Evolutionary conservation across 495 filamentous ascomycete species (phyloP).

Genomic region (Podospora anserina): DNA sequence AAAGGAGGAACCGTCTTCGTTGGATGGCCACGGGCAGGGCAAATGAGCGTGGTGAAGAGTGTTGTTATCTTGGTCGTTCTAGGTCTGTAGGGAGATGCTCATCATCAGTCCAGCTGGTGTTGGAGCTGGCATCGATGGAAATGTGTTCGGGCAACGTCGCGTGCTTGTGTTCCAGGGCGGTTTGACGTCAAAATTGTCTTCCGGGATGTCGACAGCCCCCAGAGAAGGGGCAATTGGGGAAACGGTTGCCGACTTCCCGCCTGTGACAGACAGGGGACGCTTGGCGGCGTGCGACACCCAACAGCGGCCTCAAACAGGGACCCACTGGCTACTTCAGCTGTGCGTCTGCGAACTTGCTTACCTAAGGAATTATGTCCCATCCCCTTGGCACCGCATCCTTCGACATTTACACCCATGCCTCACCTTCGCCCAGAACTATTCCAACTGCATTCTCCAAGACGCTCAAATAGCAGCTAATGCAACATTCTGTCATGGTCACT

Average conservation of each 20-base stretch:
- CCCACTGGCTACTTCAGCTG: background rate
- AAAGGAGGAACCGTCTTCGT: constrained; percentile 3
- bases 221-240: background rate
- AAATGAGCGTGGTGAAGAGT: constrained; percentile 24
- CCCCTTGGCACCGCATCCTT: background rate
- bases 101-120: constrained; percentile 32
- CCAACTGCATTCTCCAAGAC: background rate
- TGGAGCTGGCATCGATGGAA: constrained; percentile 23
- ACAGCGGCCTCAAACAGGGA: background rate
- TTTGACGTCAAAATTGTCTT: constrained; percentile 17
- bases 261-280: constrained; percentile 7
- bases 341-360: too few relatives aligned
- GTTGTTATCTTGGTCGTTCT: background rate
- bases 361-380: too few relatives aligned
- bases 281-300: constrained; percentile 7
- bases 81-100: constrained; percentile 15
- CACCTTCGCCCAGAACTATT: background rate
- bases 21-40: background rate
- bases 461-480: background rate
- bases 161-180: background rate
- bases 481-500: background rate
- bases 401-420: background rate
- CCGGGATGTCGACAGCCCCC: background rate
- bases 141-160: background rate
- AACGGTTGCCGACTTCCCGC: constrained; percentile 10